A percentile compares a stretch with the other conserved stretches of the same genome.
phyloP scores from a whole-genome alignment of 148 eudicot species.

The Nepenthes mirabilis region DNA sequence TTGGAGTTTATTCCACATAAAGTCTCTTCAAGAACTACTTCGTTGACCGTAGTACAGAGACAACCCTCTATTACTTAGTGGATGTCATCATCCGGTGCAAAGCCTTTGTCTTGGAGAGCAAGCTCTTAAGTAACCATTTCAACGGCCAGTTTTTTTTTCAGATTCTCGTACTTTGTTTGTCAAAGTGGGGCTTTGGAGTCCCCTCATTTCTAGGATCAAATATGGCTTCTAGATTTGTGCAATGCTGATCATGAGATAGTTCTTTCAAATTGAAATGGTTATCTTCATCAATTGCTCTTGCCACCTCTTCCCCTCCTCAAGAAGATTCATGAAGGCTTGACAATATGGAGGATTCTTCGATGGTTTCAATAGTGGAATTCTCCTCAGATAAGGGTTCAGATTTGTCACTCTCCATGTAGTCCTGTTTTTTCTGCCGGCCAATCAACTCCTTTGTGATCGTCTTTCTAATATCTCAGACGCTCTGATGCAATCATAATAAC shows the following conservation, averaged over 20 bases:
- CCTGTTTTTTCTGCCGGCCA: constrained; percentile 56
- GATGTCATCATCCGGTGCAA: no score
- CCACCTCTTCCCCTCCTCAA: not conserved
- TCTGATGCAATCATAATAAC: constrained; percentile 32
- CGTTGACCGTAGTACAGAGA: no score
- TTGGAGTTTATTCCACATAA: not conserved
- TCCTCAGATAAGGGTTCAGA: constrained; percentile 3
- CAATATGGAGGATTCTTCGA: not conserved
- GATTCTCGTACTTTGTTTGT: no score
- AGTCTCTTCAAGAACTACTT: no score
- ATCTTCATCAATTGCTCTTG: not conserved
- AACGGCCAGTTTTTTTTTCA: no score
- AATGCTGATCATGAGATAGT: not conserved
- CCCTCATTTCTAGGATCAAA: not conserved
- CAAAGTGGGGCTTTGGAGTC: not conserved
- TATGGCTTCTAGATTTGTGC: not conserved
- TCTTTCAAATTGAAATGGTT: not conserved
- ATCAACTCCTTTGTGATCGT: constrained; percentile 60
- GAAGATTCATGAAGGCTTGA: not conserved
- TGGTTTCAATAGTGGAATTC: not conserved
- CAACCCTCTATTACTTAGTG: no score
- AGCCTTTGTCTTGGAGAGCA: no score
- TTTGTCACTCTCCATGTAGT: constrained; percentile 17
- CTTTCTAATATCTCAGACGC: constrained; percentile 45
- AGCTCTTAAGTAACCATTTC: no score